Base-by-base conservation (phyloP, 1,284 basidiomycete genomes). In the Boletellus deceptivus region DNA sequence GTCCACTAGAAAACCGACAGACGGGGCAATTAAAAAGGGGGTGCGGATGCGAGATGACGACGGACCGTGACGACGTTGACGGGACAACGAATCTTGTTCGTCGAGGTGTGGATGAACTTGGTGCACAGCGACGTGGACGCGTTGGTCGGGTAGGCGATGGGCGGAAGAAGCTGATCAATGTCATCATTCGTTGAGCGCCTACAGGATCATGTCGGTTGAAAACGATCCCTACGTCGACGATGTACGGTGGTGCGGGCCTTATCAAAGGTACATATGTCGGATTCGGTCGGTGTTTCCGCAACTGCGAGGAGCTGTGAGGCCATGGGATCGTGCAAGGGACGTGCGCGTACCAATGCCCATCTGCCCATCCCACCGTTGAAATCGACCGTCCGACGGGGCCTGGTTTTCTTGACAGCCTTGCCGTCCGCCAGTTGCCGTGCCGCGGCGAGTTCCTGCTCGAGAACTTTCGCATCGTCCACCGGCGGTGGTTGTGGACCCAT, bases 51-150 rank as follows among this genome's bases (percentile, higher is more conserved):
- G 35, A 31, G n/a, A 22, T 14, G 29, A 36, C 36, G 13, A 79
- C 88, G 61, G 59, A 93, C 93, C 62, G 85, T 84, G 22, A 98
- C 95, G 29, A 95, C 89, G 59, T 98, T 96, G 44, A 98, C 94
- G 0, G 96, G 95, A 73, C 93, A 97, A 48, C 94, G 81, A 58
- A 98, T 93, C 73, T 99, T 99, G 78, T 99, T 99, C 44, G 95
- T 98, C 6, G 93, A 96, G 0, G 95, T 98, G 69, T 99, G 97
- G 11, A 98, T 90, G 61, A 98, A 97, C 66, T 94, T 93, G 39
- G 93, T 95, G 64, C 93, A 93, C 48, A 98, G 76, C 0, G 93
- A 97, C 1, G 92, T 96, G 2, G 93, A 91, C 2, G 89, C 78
- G 67, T 98, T 96, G 51, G 84, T 82, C 16, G 85, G 82, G 67